These are phyloP conservation scores for Fistulinella staudtii DNA, from an alignment of 1,284 basidiomycete genomes.

Conservation along the genomic window DNA sequence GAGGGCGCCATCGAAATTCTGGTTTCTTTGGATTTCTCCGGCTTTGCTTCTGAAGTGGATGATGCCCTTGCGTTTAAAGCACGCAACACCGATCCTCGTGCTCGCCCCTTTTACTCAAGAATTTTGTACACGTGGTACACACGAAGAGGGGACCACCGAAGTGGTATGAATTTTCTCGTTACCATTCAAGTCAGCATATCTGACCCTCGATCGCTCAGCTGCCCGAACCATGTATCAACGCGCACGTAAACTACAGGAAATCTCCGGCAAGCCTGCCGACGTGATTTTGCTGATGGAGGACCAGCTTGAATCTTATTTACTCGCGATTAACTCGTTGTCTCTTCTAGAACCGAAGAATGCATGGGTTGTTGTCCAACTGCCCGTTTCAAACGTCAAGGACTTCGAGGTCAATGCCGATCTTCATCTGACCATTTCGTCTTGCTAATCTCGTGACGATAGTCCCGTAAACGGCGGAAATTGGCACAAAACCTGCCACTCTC, in stretches of 20 bases:
- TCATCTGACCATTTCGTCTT: slow-evolving; percentile 18
- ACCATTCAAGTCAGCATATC: slow-evolving; percentile 10
- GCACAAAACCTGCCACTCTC: slow-evolving; percentile 77
- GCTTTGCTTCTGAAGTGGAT: slow-evolving; percentile 86
- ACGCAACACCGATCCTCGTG: slow-evolving; percentile 87
- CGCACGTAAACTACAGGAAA: slow-evolving; percentile 71
- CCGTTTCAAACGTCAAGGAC: slow-evolving; percentile 21
- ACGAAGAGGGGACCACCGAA: slow-evolving; percentile 81
- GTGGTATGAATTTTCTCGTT: slow-evolving; percentile 51
- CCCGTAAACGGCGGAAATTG: slow-evolving; percentile 68
- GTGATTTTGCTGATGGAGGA: slow-evolving; percentile 64
- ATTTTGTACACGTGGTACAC: slow-evolving; percentile 96
- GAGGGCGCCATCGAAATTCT: slow-evolving; percentile 76
- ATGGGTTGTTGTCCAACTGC: slow-evolving; percentile 57
- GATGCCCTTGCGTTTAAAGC: slow-evolving; percentile 90
- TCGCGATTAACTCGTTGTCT: slow-evolving; percentile 87
- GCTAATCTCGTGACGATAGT: slow-evolving; percentile 33
- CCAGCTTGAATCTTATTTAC: slow-evolving; percentile 79
- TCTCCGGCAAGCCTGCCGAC: slow-evolving; percentile 46
- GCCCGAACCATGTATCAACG: slow-evolving; percentile 94
- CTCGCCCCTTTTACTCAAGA: slow-evolving; percentile 83
- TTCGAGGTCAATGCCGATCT: slow-evolving; percentile 28
- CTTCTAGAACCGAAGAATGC: slow-evolving; percentile 77
- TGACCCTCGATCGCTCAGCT: slow-evolving; percentile 47
- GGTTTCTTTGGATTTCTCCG: slow-evolving; percentile 83